Evolutionary conservation across 108 stramenopile genomes (phyloP).

Genomic region (Chaetoceros tenuissimus): DNA sequence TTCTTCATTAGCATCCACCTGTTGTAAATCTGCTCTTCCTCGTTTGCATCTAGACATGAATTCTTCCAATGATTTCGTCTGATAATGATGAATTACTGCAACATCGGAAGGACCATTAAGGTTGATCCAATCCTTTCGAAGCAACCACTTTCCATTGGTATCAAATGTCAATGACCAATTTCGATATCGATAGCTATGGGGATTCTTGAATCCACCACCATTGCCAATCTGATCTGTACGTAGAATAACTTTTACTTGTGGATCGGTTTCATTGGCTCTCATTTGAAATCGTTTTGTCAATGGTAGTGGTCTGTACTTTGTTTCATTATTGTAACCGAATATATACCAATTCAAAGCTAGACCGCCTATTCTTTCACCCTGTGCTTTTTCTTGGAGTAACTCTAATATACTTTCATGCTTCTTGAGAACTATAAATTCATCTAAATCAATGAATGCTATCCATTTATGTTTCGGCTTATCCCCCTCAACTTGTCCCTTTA

Average conservation of each 20-base stretch:
- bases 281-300: conserved; percentile 26
- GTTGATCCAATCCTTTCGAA: conserved; percentile 3
- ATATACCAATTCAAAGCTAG: conserved; percentile 19
- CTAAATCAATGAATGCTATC: conserved; percentile 31
- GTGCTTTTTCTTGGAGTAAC: conserved; percentile 10
- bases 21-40: conserved; percentile 25
- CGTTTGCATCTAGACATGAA: conserved; percentile 12
- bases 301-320: conserved; percentile 18
- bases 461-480: not conserved
- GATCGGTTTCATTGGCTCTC: conserved; percentile 5
- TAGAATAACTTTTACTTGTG: conserved; percentile 24
- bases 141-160: conserved; percentile 23
- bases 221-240: conserved; percentile 2
- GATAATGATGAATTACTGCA: conserved; percentile 17
- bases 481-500: too few species aligned
- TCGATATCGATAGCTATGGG: conserved; percentile 4
- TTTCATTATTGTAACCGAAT: conserved; percentile 10
- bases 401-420: conserved; percentile 9
- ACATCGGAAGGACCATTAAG: conserved; percentile 19
- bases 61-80: conserved; percentile 22
- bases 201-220: conserved; percentile 4
- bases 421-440: conserved; percentile 28
- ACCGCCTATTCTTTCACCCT: conserved; percentile 3
- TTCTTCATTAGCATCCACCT: too few species aligned
- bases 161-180: conserved; percentile 9